phyloP scores from a whole-genome alignment of 345 rosid genomes.

The Hirschfeldia incana region DNA sequence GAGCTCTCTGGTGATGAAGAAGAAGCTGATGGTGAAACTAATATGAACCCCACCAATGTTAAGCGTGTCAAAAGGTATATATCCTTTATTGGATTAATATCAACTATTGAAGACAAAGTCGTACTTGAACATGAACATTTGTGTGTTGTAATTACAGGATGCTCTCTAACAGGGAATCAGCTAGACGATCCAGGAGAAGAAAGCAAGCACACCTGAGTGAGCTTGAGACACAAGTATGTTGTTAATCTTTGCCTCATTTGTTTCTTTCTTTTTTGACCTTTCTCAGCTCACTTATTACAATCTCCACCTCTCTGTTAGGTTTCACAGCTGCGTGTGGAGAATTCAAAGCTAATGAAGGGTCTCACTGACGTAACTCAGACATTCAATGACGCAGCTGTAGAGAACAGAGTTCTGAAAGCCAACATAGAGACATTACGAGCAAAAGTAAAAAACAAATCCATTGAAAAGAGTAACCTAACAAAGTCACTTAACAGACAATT shows the following conservation, averaged over 20 bases:
- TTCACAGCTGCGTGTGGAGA: slow-evolving; percentile 79
- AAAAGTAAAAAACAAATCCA: slow-evolving; percentile 52
- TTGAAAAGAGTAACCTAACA: background rate
- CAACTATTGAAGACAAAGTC: background rate
- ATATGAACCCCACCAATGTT: slow-evolving; percentile 63
- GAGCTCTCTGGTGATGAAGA: slow-evolving; percentile 87
- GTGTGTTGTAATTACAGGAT: slow-evolving; percentile 51
- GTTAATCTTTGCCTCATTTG: background rate
- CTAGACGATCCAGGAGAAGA: slow-evolving; percentile 92
- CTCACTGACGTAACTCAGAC: slow-evolving; percentile 72
- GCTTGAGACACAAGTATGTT: slow-evolving; percentile 81
- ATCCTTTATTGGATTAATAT: background rate
- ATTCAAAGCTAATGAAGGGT: slow-evolving; percentile 62
- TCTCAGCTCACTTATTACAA: background rate
- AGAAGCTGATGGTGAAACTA: slow-evolving; percentile 75
- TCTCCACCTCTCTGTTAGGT: slow-evolving; percentile 48
- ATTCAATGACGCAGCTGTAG: slow-evolving; percentile 74
- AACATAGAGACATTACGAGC: slow-evolving; percentile 89
- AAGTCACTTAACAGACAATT: background rate
- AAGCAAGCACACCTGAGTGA: slow-evolving; percentile 90
- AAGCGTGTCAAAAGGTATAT: slow-evolving; percentile 82
- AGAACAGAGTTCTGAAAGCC: slow-evolving; percentile 89
- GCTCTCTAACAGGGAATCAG: slow-evolving; percentile 97
- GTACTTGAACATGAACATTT: slow-evolving; percentile 15
- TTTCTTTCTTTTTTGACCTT: background rate